phyloP scores from a whole-genome alignment of 2,329 filamentous ascomycete genomes.

The Sporothrix luriei region DNA sequence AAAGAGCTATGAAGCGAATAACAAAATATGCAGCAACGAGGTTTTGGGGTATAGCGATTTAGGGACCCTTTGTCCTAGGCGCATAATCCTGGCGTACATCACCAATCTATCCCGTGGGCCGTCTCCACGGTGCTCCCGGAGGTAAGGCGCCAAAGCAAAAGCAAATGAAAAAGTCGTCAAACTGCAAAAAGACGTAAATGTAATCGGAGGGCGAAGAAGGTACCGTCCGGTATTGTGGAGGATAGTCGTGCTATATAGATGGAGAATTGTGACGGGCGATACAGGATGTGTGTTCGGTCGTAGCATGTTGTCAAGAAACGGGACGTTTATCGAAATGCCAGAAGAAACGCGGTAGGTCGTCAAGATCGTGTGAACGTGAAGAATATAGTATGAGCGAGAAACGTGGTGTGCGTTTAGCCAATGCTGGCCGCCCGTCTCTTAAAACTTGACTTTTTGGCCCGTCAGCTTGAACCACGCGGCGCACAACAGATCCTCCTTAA shows the following conservation, averaged over 20 bases:
- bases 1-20: constrained; percentile 6
- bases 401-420: neutral
- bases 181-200: neutral
- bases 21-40: constrained; percentile 8
- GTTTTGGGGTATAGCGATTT: constrained; percentile 6
- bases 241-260: neutral
- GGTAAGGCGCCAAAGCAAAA: constrained; percentile 16
- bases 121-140: neutral
- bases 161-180: constrained; percentile 24
- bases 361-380: constrained; percentile 30
- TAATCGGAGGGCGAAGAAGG: neutral
- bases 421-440: constrained; percentile 33
- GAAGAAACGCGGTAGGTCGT: constrained; percentile 24
- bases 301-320: neutral
- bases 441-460: constrained; percentile 62
- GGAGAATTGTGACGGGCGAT: constrained; percentile 5
- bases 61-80: neutral
- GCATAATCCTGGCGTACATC: neutral
- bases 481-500: constrained; percentile 67
- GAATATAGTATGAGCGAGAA: neutral
- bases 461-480: constrained; percentile 66
- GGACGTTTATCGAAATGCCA: constrained; percentile 10
- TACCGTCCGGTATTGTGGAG: constrained; percentile 5
- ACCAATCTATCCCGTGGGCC: constrained; percentile 28
- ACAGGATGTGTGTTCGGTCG: neutral